phyloP scores from a whole-genome alignment of 768 basidiomycete genomes.

The Cystofilobasidium bisporidii region DNA sequence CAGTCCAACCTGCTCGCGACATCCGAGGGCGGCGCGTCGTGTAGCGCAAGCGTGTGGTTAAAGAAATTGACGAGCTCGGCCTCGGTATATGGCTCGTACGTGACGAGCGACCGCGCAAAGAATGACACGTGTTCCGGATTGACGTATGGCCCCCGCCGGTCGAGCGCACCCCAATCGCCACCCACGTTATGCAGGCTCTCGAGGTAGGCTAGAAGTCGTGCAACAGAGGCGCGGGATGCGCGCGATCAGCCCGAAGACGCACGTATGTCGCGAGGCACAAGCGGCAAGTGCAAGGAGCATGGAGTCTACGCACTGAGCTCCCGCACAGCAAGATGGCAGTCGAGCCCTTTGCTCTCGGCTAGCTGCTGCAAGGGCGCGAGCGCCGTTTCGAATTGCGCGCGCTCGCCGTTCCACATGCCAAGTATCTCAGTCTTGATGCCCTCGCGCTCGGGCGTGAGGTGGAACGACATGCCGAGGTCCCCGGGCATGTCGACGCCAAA shows the following conservation, averaged over 20 bases:
- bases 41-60: conserved; percentile 5
- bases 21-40: background rate
- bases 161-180: conserved; percentile 26
- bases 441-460: conserved; percentile 24
- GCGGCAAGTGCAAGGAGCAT: no score
- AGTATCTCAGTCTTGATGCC: conserved; percentile 28
- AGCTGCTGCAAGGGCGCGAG: no score
- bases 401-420: conserved; percentile 20
- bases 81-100: no score
- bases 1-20: conserved; percentile 21
- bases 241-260: no score
- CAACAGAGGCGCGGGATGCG: no score
- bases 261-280: no score
- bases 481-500: conserved; percentile 2
- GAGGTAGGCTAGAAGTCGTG: conserved; percentile 17
- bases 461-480: conserved; percentile 23
- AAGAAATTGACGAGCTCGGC: background rate
- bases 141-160: conserved; percentile 14
- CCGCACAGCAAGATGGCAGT: no score
- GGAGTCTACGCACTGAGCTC: no score
- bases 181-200: conserved; percentile 26
- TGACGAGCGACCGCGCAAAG: no score
- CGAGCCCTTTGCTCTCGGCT: no score
- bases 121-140: conserved; percentile 21
- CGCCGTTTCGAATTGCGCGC: no score